phyloP scores from a whole-genome alignment of 2,329 filamentous ascomycete species.

The Chrysosporium keratinophilum region DNA sequence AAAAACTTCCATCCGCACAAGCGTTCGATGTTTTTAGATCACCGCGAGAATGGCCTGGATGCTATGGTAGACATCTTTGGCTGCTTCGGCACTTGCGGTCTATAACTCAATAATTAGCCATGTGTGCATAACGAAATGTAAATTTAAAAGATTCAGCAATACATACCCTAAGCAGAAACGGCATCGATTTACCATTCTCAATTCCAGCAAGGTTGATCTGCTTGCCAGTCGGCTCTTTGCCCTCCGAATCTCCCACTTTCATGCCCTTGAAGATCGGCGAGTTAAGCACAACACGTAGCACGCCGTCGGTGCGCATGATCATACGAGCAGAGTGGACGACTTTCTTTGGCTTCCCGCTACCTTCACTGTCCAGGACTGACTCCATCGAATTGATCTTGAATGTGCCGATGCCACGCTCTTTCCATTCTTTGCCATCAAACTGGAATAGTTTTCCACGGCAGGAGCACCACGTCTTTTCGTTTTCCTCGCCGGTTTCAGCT shows the following conservation, averaged over 20 bases:
- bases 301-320: constrained; percentile 85
- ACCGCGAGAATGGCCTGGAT: constrained; percentile 8
- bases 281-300: constrained; percentile 77
- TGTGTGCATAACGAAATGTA: neutral
- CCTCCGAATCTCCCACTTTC: constrained; percentile 58
- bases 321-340: constrained; percentile 50
- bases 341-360: constrained; percentile 29
- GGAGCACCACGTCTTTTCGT: constrained; percentile 63
- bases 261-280: constrained; percentile 68
- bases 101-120: constrained; percentile 4
- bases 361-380: constrained; percentile 32
- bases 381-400: constrained; percentile 68
- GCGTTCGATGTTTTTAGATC: neutral
- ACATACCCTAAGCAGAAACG: constrained; percentile 49
- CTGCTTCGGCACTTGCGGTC: constrained; percentile 9
- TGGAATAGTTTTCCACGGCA: constrained; percentile 77
- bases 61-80: constrained; percentile 13
- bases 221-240: constrained; percentile 58
- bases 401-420: constrained; percentile 74
- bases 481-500: constrained; percentile 83
- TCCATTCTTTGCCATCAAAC: constrained; percentile 68
- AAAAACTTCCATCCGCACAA: neutral
- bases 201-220: constrained; percentile 54
- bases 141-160: neutral
- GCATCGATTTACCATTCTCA: constrained; percentile 44